Evolutionary conservation across 768 basidiomycete species (phyloP).

Genomic region (Boletus vermiculosoides): DNA sequence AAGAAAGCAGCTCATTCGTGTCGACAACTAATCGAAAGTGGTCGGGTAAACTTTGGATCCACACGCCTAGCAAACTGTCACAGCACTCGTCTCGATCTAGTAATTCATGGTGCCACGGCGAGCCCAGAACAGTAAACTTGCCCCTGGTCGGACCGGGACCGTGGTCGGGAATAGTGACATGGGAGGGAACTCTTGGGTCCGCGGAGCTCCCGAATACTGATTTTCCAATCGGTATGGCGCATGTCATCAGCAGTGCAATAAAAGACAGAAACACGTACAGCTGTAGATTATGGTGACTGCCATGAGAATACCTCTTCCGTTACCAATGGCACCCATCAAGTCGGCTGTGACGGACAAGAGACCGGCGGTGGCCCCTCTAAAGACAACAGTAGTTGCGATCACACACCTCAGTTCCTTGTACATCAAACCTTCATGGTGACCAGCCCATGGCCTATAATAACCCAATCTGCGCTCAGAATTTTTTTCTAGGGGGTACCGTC

Average conservation of each 20-base stretch:
- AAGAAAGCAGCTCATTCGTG: not conserved
- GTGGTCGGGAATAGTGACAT: not conserved
- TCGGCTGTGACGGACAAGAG: constrained; percentile 89
- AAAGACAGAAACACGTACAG: constrained; percentile 31
- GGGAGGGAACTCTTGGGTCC: constrained; percentile 56
- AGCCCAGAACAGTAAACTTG: too few species aligned
- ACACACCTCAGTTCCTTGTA: constrained; percentile 99
- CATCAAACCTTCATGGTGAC: constrained; percentile 96
- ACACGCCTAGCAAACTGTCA: not conserved
- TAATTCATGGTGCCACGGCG: too few species aligned
- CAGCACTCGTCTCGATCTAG: too few species aligned
- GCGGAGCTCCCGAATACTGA: constrained; percentile 76
- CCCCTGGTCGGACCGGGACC: not conserved
- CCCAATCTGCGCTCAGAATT: too few species aligned
- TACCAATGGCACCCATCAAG: constrained; percentile 93
- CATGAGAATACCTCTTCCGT: constrained; percentile 95
- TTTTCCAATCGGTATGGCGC: constrained; percentile 76
- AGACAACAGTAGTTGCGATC: constrained; percentile 96
- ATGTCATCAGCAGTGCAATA: not conserved
- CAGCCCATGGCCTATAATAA: constrained; percentile 76
- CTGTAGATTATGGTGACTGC: constrained; percentile 97
- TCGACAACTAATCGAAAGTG: too few species aligned
- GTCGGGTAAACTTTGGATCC: not conserved
- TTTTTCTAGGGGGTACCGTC: too few species aligned
- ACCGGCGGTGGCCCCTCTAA: constrained; percentile 96